These are phyloP conservation scores for Xylaria sp. DNA, from an alignment of 2,329 filamentous ascomycete genomes.

Conservation along the genomic window DNA sequence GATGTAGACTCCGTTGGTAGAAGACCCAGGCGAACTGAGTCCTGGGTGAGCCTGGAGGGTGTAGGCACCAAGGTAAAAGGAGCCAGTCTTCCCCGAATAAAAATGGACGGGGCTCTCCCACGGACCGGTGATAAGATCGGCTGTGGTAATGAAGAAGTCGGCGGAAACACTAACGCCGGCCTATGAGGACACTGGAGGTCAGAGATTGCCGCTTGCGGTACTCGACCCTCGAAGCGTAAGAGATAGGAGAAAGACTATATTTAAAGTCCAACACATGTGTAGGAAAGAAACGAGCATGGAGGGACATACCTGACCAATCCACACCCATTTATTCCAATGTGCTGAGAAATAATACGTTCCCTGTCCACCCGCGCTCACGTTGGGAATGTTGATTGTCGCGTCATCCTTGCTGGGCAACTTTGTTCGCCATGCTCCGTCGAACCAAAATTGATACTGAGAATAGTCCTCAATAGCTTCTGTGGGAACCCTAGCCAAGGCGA, in stretches of 20 bases:
- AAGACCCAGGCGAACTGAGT: constrained; percentile 8
- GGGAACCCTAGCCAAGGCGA: constrained; percentile 22
- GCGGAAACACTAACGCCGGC: constrained; percentile 17
- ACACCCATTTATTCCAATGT: constrained; percentile 19
- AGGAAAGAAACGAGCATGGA: neutral
- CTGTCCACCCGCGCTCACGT: constrained; percentile 19
- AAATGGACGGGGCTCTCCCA: constrained; percentile 18
- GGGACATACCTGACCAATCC: constrained; percentile 19
- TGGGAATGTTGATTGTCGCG: constrained; percentile 6
- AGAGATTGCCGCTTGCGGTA: neutral
- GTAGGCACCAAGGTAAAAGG: constrained; percentile 16
- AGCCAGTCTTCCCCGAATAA: constrained; percentile 16
- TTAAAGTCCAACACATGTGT: neutral
- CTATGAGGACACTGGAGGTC: constrained; percentile 1
- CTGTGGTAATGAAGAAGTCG: constrained; percentile 23
- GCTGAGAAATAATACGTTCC: constrained; percentile 22
- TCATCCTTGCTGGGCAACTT: constrained; percentile 8
- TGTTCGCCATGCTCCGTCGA: constrained; percentile 12
- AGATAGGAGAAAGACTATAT: neutral
- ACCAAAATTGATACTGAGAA: constrained; percentile 22
- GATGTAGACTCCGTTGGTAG: constrained; percentile 22
- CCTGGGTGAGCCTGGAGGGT: constrained; percentile 22
- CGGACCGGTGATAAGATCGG: constrained; percentile 18
- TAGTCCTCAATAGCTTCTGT: constrained; percentile 19
- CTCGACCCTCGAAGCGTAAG: neutral